Evolutionary conservation across 257 asterid genomes (phyloP).

Genomic region (Coffea eugenioides): DNA sequence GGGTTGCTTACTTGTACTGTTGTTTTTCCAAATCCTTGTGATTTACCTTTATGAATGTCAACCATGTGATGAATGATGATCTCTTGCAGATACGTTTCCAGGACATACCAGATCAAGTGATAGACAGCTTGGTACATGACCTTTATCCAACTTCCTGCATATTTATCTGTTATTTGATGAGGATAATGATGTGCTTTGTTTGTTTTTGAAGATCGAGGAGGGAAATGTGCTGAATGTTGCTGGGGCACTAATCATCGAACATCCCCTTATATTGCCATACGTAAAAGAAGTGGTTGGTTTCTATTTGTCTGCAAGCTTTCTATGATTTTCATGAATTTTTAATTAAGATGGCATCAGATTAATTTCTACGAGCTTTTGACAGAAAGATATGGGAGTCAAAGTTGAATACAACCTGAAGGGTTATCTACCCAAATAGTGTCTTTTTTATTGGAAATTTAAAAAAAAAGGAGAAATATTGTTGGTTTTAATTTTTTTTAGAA

Average conservation of each 20-base stretch:
- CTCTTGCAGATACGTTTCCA: conserved; percentile 79
- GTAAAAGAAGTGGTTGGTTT: conserved; percentile 77
- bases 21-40: neutral
- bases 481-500: too few species aligned
- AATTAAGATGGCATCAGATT: neutral
- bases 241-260: conserved; percentile 90
- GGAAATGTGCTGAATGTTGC: conserved; percentile 83
- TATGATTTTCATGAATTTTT: neutral
- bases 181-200: neutral
- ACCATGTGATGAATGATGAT: neutral
- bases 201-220: conserved; percentile 63
- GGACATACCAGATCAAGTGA: conserved; percentile 69
- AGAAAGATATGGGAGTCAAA: neutral
- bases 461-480: too few species aligned
- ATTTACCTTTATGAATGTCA: too few species aligned
- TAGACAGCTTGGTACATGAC: conserved; percentile 67
- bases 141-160: conserved; percentile 9
- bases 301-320: neutral
- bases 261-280: conserved; percentile 73
- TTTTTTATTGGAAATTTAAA: too few species aligned
- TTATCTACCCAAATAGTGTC: too few species aligned
- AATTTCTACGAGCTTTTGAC: neutral
- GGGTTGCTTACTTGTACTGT: neutral
- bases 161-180: neutral
- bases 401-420: neutral